Percentiles rank a stretch among this genome's conserved stretches.
Conservation (phyloP, 176 grass and related monocot genomes). For the Aegilops longissima region DNA sequence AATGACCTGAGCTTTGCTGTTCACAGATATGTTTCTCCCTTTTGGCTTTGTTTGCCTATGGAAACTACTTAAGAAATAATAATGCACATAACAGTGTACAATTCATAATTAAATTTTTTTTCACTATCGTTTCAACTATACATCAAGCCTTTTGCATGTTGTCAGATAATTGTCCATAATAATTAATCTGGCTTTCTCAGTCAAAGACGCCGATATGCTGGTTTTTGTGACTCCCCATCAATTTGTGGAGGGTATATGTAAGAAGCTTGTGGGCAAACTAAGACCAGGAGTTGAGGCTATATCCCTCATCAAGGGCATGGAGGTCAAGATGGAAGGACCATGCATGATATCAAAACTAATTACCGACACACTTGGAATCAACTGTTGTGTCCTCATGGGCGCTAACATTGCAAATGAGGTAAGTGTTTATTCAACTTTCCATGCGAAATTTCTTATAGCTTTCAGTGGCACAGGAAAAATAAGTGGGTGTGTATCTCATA, state of each 20-base stretch:
- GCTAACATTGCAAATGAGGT: slow-evolving; percentile 97
- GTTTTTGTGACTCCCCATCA: slow-evolving; percentile 96
- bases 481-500: slow-evolving; percentile 17
- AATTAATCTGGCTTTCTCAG: slow-evolving; percentile 36
- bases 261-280: slow-evolving; percentile 83
- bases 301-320: slow-evolving; percentile 97
- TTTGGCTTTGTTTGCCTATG: neutral
- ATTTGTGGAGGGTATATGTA: slow-evolving; percentile 87
- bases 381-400: slow-evolving; percentile 97
- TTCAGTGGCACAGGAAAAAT: neutral
- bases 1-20: neutral
- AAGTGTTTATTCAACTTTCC: slow-evolving; percentile 25
- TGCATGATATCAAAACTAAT: slow-evolving; percentile 98
- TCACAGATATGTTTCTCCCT: neutral
- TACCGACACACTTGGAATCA: slow-evolving; percentile 73
- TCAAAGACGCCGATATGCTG: slow-evolving; percentile 88
- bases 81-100: neutral
- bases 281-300: slow-evolving; percentile 66
- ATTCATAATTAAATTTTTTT: neutral
- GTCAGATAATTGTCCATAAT: neutral
- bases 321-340: slow-evolving; percentile 89
- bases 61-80: neutral
- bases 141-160: neutral
- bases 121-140: neutral
- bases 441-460: neutral